A percentile compares a stretch with the other conserved stretches of the same genome.
These are phyloP conservation scores for Trichosanthes cucumerina DNA, from an alignment of 306 rosid species.

Conservation along the genomic window DNA sequence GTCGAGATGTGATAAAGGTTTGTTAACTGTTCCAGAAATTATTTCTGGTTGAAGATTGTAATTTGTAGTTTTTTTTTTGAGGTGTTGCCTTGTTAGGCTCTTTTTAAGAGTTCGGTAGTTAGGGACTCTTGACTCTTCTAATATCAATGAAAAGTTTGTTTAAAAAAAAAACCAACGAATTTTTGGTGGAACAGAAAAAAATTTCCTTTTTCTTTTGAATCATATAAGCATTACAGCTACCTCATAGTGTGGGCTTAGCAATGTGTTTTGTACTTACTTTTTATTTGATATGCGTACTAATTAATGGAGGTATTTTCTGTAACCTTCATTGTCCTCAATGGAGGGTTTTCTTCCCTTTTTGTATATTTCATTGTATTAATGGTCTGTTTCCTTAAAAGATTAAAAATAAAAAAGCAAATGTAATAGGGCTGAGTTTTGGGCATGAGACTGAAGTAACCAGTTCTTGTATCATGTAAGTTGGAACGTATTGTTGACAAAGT, in stretches of 20 bases:
- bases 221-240: neutral
- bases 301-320: neutral
- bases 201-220: neutral
- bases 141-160: neutral
- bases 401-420: neutral
- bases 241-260: neutral
- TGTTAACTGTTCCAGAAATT: constrained; percentile 1
- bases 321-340: neutral
- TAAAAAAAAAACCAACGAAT: neutral
- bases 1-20: constrained; percentile 96
- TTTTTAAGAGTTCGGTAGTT: neutral
- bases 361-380: neutral
- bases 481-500: constrained; percentile 9
- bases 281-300: neutral
- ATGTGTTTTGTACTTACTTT: neutral
- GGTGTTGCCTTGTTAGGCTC: neutral
- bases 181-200: neutral
- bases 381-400: neutral
- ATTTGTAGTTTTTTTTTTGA: neutral
- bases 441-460: neutral
- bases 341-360: neutral
- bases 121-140: neutral
- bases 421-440: neutral
- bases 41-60: neutral
- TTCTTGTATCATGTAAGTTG: constrained; percentile 4